A percentile compares a stretch with the other conserved stretches of the same genome.
phyloP scores from a whole-genome alignment of 1,139 yeast genomes.

The Candida labiduridarum region DNA sequence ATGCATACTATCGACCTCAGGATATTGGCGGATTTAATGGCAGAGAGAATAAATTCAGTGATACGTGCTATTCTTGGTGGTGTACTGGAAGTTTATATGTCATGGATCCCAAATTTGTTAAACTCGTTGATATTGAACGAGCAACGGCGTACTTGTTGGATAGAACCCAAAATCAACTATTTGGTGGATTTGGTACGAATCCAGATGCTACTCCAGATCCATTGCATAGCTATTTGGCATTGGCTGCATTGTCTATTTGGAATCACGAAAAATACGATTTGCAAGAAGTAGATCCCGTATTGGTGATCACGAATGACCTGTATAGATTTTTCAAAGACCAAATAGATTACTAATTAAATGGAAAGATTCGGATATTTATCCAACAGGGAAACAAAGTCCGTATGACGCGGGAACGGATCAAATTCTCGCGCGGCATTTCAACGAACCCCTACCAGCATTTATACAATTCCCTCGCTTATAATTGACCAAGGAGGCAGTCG shows the following conservation, averaged over 20 bases:
- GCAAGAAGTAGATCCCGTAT: slow-evolving; percentile 25
- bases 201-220: slow-evolving; percentile 69
- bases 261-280: slow-evolving; percentile 23
- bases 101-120: slow-evolving; percentile 26
- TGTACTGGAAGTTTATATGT: slow-evolving; percentile 60
- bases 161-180: slow-evolving; percentile 59
- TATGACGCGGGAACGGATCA: too few relatives aligned
- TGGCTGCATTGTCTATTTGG: slow-evolving; percentile 57
- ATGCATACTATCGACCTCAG: slow-evolving; percentile 40
- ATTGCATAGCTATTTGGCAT: slow-evolving; percentile 62
- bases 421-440: too few relatives aligned
- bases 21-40: slow-evolving; percentile 87
- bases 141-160: slow-evolving; percentile 53
- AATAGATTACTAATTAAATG: slow-evolving; percentile 3
- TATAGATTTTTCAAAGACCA: slow-evolving; percentile 10
- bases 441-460: too few relatives aligned
- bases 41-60: slow-evolving; percentile 79
- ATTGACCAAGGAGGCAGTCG: too few relatives aligned
- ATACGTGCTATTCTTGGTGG: slow-evolving; percentile 96
- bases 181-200: slow-evolving; percentile 86
- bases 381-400: background rate
- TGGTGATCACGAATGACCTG: slow-evolving; percentile 28
- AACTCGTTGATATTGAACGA: slow-evolving; percentile 37
- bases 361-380: background rate
- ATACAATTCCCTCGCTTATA: too few relatives aligned